Evolutionary conservation across 2,329 filamentous ascomycete species (phyloP).

Genomic region (Helminthosporium solani): DNA sequence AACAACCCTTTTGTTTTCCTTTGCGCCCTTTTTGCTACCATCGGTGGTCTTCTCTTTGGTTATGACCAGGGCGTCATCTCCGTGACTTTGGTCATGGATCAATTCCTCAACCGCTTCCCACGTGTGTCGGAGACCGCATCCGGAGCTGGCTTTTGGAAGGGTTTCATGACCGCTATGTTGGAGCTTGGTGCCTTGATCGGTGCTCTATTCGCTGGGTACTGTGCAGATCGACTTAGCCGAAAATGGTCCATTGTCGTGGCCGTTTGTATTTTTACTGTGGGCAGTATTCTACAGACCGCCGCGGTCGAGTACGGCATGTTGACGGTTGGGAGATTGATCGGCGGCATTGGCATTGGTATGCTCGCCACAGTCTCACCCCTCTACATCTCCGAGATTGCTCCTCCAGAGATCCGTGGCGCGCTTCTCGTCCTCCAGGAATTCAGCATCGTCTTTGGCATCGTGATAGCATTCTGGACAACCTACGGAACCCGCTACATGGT

Average conservation of each 20-base stretch:
- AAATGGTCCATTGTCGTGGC: slow-evolving; percentile 56
- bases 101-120: slow-evolving; percentile 51
- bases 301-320: slow-evolving; percentile 55
- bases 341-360: slow-evolving; percentile 56
- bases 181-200: slow-evolving; percentile 53
- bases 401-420: slow-evolving; percentile 51
- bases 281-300: slow-evolving; percentile 54
- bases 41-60: slow-evolving; percentile 54
- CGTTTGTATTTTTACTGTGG: slow-evolving; percentile 54
- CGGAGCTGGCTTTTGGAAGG: slow-evolving; percentile 49
- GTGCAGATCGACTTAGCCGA: slow-evolving; percentile 55
- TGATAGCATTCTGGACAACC: slow-evolving; percentile 57
- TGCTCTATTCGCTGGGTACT: slow-evolving; percentile 44
- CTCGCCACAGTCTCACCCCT: slow-evolving; percentile 50
- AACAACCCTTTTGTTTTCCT: slow-evolving; percentile 52
- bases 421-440: slow-evolving; percentile 53
- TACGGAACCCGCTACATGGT: slow-evolving; percentile 52
- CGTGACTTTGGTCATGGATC: slow-evolving; percentile 55
- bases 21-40: slow-evolving; percentile 53
- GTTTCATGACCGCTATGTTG: slow-evolving; percentile 56
- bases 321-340: slow-evolving; percentile 52
- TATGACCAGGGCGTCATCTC: slow-evolving; percentile 52
- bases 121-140: slow-evolving; percentile 44
- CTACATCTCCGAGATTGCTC: slow-evolving; percentile 56
- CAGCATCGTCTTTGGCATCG: slow-evolving; percentile 50